Percentiles rank a stretch among this genome's conserved stretches.
phyloP scores from a whole-genome alignment of 2,329 filamentous ascomycete genomes.

The Davidsoniella australis region DNA sequence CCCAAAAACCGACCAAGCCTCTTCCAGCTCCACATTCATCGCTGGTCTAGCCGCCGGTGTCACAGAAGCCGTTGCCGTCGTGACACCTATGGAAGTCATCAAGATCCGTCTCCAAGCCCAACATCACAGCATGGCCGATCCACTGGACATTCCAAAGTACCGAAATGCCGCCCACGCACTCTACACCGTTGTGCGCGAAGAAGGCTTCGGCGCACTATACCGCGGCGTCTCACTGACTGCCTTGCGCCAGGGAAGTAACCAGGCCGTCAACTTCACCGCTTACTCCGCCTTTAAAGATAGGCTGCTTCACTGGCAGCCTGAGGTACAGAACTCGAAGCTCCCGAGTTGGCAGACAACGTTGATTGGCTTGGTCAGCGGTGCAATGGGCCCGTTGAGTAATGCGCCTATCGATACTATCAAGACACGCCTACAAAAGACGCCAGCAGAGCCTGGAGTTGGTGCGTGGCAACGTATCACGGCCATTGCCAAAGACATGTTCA shows the following conservation, averaged over 20 bases:
- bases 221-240: constrained; percentile 88
- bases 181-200: constrained; percentile 84
- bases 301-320: constrained; percentile 55
- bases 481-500: constrained; percentile 76
- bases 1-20: constrained; percentile 44
- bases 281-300: constrained; percentile 83
- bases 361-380: constrained; percentile 80
- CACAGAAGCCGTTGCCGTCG: constrained; percentile 88
- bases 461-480: constrained; percentile 60
- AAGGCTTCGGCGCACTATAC: constrained; percentile 75
- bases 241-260: constrained; percentile 85
- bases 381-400: constrained; percentile 90
- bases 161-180: constrained; percentile 71
- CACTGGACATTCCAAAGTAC: constrained; percentile 91
- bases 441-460: constrained; percentile 62
- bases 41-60: constrained; percentile 85
- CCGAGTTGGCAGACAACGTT: constrained; percentile 80
- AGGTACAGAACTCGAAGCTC: constrained; percentile 43
- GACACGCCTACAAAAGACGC: constrained; percentile 82
- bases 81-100: constrained; percentile 97
- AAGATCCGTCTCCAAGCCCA: constrained; percentile 98
- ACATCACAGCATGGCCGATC: constrained; percentile 94
- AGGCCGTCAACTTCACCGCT: constrained; percentile 96
- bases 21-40: constrained; percentile 49
- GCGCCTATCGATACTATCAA: constrained; percentile 99